Conservation (phyloP, 306 rosid species). For the Dryas octopetala region DNA sequence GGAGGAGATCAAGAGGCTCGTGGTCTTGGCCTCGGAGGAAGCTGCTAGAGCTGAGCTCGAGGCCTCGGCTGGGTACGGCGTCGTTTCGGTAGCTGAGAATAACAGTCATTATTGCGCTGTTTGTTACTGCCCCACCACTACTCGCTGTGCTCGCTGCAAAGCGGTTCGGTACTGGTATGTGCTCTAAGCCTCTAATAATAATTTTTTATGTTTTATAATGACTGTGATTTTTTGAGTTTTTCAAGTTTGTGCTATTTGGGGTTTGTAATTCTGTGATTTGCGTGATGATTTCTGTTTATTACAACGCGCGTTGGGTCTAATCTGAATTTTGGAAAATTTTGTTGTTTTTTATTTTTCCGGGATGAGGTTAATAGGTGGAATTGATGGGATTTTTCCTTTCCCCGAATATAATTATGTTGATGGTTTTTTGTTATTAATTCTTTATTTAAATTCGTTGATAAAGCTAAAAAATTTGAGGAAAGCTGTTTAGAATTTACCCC, state of each 20-base stretch:
- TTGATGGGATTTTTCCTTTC: background rate
- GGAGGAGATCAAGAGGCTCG: constrained; percentile 78
- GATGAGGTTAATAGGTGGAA: background rate
- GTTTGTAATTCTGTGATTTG: constrained; percentile 2
- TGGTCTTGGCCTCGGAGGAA: constrained; percentile 73
- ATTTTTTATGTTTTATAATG: background rate
- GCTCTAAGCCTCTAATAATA: background rate
- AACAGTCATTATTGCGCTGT: constrained; percentile 56
- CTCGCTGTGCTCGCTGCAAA: constrained; percentile 80
- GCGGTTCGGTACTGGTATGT: constrained; percentile 86
- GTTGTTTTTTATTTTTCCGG: background rate
- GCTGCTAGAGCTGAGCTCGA: constrained; percentile 75
- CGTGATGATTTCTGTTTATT: background rate
- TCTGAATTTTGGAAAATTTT: background rate
- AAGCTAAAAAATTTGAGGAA: background rate
- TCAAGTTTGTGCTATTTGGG: background rate
- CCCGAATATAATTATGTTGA: background rate
- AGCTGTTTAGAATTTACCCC: background rate
- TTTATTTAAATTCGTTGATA: background rate
- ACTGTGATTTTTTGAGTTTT: constrained; percentile 9
- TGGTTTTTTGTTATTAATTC: background rate
- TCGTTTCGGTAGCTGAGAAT: constrained; percentile 14
- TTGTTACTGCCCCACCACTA: constrained; percentile 70
- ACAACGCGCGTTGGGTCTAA: background rate
- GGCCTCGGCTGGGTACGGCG: constrained; percentile 39